Base-by-base conservation (phyloP, 2,329 filamentous ascomycete genomes). In the Talaromyces atroroseus region DNA sequence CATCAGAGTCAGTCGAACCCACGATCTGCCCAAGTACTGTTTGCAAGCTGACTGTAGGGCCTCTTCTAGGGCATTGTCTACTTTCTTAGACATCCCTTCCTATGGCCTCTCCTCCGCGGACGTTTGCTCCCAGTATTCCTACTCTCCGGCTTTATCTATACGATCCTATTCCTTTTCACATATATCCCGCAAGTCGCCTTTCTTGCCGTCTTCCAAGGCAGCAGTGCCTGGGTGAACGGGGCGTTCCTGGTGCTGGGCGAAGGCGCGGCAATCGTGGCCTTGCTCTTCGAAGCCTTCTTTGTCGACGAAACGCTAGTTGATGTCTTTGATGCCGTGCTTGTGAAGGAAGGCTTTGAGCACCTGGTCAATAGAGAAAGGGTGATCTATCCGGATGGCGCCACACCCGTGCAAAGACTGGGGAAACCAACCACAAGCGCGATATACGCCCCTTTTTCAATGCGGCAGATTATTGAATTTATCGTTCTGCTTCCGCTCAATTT, bases 181-280 rank as follows among this genome's bases (percentile, higher is more conserved):
- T 97, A 95, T 64, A 75, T 96, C 2, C 92, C 92, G 0, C 90
- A 97, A 69, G 90, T 90, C 56, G 89, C 89, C 1, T 89, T 99
- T 65, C 81, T 99, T 21, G 86, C 88, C 16, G 83, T 97, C 63
- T 97, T 96, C 70, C 92, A 97, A 65, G 88, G 88, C 21, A 74
- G 84, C 58, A 86, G 86, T 29, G 94, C 94, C n/a, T 95, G 90
- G 89, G 74, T 96, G 57, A 96, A 90, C 65, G 91, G 88, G 2
- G 85, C 89, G 0, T 86, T 97, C 60, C 78, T 97, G 48, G 89
- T 96, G 0, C 79, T 99, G 2, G 83, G 81, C 10, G 82, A 86
- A 69, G 82, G 82, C 10, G 80, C 82, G 3, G 81, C 82, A 1
- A 77, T 87, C 46, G 81, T 85, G 18, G 81, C 83, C 6, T 65